Evolutionary conservation across 176 grass and related monocot genomes (phyloP).

Genomic region (Rhynchospora breviuscula): DNA sequence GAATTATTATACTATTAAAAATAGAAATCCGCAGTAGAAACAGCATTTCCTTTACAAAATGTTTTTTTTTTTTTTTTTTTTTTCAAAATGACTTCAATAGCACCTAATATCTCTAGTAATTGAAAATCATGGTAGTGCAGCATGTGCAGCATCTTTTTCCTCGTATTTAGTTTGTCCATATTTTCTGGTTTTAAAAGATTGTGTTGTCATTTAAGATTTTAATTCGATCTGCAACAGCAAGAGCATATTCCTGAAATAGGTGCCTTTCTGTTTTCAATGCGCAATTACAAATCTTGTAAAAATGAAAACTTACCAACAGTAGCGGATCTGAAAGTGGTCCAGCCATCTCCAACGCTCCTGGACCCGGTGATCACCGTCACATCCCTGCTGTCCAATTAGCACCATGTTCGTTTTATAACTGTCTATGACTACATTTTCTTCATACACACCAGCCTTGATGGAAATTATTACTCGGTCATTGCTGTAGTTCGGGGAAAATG

Average conservation of each 20-base stretch:
- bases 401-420: conserved; percentile 48
- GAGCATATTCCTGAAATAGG: neutral
- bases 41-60: too few species aligned
- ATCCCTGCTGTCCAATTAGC: conserved; percentile 41
- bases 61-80: too few species aligned
- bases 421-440: conserved; percentile 72
- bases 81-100: too few species aligned
- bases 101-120: too few species aligned
- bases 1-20: too few species aligned
- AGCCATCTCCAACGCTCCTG: conserved; percentile 44
- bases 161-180: too few species aligned
- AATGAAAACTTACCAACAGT: conserved; percentile 46
- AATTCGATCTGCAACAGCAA: too few species aligned
- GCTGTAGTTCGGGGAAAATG: conserved; percentile 53
- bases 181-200: too few species aligned
- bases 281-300: neutral
- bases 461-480: conserved; percentile 39
- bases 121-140: too few species aligned
- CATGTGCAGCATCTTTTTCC: too few species aligned
- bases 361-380: conserved; percentile 65
- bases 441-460: conserved; percentile 60
- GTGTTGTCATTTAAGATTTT: too few species aligned
- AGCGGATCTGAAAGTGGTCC: conserved; percentile 66
- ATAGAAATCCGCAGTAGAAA: too few species aligned
- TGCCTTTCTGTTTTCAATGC: neutral